Conservation (phyloP, 2,329 filamentous ascomycete genomes). For the Cryphonectria carpinicola region DNA sequence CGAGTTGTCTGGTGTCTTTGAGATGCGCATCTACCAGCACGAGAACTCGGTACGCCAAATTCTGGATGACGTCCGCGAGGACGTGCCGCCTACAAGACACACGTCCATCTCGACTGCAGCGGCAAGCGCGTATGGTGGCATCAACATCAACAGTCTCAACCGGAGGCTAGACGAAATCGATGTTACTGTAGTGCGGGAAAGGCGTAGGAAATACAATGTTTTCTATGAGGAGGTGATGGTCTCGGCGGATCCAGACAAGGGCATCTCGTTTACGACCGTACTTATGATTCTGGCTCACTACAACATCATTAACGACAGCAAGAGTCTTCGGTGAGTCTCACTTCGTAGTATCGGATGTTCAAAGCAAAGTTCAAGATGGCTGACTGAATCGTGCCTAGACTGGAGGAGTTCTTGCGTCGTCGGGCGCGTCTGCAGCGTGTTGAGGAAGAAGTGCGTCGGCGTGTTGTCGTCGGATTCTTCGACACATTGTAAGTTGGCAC, state of each 20-base stretch:
- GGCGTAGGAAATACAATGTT: constrained; percentile 82
- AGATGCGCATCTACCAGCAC: constrained; percentile 94
- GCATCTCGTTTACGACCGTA: constrained; percentile 89
- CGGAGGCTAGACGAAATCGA: constrained; percentile 74
- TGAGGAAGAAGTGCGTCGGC: constrained; percentile 89
- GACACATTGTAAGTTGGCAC: constrained; percentile 72
- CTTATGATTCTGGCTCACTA: constrained; percentile 97
- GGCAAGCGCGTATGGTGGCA: constrained; percentile 55
- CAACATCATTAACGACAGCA: constrained; percentile 98
- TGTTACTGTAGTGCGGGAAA: constrained; percentile 71
- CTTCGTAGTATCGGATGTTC: not conserved
- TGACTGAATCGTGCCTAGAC: constrained; percentile 51
- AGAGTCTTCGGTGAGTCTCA: constrained; percentile 75
- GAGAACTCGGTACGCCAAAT: constrained; percentile 87
- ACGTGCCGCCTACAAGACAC: constrained; percentile 57
- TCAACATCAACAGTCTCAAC: constrained; percentile 79
- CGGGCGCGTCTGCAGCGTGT: constrained; percentile 89
- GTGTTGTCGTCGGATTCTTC: constrained; percentile 92
- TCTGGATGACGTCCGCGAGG: constrained; percentile 77
- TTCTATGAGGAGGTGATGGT: constrained; percentile 98
- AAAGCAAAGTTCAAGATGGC: constrained; percentile 5
- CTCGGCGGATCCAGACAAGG: constrained; percentile 84
- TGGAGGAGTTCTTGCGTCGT: constrained; percentile 93
- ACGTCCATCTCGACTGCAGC: constrained; percentile 56
- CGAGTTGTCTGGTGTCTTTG: constrained; percentile 92